phyloP scores from a whole-genome alignment of 1,284 basidiomycete genomes.

The Microstroma glucosiphilum region DNA sequence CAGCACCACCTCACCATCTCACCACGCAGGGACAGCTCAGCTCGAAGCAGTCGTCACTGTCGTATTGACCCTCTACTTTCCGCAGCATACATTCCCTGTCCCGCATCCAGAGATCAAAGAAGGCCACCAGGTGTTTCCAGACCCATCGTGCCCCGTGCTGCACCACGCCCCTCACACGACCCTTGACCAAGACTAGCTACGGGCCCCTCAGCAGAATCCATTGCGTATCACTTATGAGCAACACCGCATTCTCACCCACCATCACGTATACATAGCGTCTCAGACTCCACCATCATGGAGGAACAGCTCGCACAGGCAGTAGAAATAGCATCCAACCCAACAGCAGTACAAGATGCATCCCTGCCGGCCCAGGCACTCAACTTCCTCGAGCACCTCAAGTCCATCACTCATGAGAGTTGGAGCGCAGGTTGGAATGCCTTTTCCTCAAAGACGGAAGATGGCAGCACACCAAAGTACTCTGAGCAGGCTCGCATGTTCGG shows the following conservation, averaged over 20 bases:
- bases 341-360: constrained; percentile 7
- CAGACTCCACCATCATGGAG: constrained; percentile 25
- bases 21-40: no score
- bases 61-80: no score
- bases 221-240: neutral
- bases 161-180: no score
- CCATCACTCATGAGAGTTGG: constrained; percentile 70
- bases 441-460: constrained; percentile 54
- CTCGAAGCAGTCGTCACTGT: no score
- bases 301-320: constrained; percentile 71
- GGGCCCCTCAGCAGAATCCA: neutral
- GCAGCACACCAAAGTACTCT: constrained; percentile 62
- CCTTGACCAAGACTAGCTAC: no score
- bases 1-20: no score
- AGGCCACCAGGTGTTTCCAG: neutral
- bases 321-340: constrained; percentile 71
- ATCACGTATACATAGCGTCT: neutral
- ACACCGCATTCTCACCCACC: neutral
- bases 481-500: constrained; percentile 73
- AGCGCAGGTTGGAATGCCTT: constrained; percentile 52
- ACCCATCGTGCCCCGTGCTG: neutral
- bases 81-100: no score
- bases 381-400: constrained; percentile 69
- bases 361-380: constrained; percentile 64
- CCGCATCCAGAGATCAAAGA: neutral